Evolutionary conservation across 2,329 filamentous ascomycete genomes (phyloP).

Genomic region (Ilyonectria destructans): DNA sequence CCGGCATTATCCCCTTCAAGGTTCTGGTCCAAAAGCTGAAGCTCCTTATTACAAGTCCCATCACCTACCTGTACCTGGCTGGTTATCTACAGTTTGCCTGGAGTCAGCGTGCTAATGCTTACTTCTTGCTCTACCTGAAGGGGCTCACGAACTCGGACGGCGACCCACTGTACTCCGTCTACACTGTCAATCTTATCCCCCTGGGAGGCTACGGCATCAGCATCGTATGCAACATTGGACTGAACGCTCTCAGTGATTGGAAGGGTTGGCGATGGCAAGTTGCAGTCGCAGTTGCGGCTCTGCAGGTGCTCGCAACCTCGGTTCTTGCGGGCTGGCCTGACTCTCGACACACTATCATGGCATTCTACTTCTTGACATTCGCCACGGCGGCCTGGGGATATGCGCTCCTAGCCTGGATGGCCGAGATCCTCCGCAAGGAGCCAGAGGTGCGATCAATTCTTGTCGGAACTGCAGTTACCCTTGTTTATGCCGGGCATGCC

Average conservation of each 20-base stretch:
- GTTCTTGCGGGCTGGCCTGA: conserved; percentile 46
- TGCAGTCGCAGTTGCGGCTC: conserved; percentile 64
- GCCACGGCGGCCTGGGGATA: conserved; percentile 54
- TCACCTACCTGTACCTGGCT: conserved; percentile 52
- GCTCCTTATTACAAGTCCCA: conserved; percentile 34
- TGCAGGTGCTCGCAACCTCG: conserved; percentile 53
- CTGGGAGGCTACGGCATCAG: conserved; percentile 58
- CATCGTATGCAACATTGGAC: conserved; percentile 67
- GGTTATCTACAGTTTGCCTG: conserved; percentile 54
- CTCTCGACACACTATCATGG: conserved; percentile 49
- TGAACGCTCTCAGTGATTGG: conserved; percentile 69
- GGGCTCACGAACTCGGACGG: conserved; percentile 43
- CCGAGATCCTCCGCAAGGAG: conserved; percentile 50
- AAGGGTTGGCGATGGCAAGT: conserved; percentile 65
- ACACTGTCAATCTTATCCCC: conserved; percentile 68
- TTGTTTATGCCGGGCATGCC: conserved; percentile 44
- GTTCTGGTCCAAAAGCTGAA: conserved; percentile 36
- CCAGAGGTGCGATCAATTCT: conserved; percentile 48
- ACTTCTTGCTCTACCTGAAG: conserved; percentile 56
- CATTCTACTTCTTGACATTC: conserved; percentile 56
- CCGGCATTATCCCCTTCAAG: conserved; percentile 41
- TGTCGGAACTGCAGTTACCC: conserved; percentile 39
- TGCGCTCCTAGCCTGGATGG: conserved; percentile 51
- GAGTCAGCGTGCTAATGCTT: conserved; percentile 56
- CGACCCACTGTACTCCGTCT: conserved; percentile 49